Evolutionary conservation across 371 early-diverging fungal genomes (phyloP).

Genomic region (Mortierella sp.): DNA sequence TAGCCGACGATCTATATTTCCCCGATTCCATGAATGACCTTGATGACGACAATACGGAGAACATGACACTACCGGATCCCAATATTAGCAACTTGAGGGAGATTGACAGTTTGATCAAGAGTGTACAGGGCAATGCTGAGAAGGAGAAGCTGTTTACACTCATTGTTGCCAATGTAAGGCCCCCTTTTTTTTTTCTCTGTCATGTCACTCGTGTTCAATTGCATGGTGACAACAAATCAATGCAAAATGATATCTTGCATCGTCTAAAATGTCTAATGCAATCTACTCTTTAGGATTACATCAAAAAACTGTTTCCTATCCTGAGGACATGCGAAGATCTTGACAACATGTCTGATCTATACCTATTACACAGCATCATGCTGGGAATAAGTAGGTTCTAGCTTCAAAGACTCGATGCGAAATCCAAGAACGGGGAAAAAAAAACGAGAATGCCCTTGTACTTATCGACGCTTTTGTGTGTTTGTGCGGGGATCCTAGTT

Average conservation of each 20-base stretch:
- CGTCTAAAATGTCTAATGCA: no score
- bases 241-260: no score
- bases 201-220: not conserved
- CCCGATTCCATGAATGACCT: slow-evolving; percentile 26
- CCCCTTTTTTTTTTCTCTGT: not conserved
- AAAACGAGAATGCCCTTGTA: not conserved
- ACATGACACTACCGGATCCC: slow-evolving; percentile 60
- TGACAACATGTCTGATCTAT: slow-evolving; percentile 77
- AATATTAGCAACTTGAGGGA: slow-evolving; percentile 57
- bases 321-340: slow-evolving; percentile 86
- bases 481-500: slow-evolving; percentile 43
- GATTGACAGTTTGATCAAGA: not conserved
- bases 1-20: slow-evolving; percentile 34
- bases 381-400: slow-evolving; percentile 72
- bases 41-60: slow-evolving; percentile 52
- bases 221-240: no score
- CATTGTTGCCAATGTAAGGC: slow-evolving; percentile 58
- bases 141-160: slow-evolving; percentile 61
- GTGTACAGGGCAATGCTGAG: slow-evolving; percentile 19
- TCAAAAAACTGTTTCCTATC: slow-evolving; percentile 74
- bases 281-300: slow-evolving; percentile 62
- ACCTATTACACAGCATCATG: slow-evolving; percentile 74
- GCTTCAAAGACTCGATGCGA: no score
- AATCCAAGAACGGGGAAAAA: not conserved
- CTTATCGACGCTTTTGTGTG: not conserved